Evolutionary conservation across 192 early-diverging fungal genomes (phyloP).

Genomic region (Haplosporangium gracile): DNA sequence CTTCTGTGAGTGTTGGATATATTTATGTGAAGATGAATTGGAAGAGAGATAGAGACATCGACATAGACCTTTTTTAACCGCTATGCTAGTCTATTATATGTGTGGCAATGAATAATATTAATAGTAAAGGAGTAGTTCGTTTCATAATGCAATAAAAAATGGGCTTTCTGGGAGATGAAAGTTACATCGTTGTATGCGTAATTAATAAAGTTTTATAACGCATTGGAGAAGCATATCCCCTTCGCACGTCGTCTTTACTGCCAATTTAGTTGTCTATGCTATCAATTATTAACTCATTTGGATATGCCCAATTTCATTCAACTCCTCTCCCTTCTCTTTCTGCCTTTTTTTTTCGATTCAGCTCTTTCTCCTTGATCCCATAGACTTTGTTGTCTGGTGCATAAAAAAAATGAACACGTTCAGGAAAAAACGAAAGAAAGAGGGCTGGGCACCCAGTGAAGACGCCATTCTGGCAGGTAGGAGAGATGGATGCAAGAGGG

Average conservation of each 20-base stretch:
- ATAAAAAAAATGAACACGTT: neutral
- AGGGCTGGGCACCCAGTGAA: neutral
- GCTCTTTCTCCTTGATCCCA: neutral
- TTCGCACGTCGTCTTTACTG: no score
- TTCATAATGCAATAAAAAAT: no score
- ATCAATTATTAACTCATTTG: no score
- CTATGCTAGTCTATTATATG: no score
- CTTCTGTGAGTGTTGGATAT: conserved; percentile 41
- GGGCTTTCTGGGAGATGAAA: no score
- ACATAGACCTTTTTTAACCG: neutral
- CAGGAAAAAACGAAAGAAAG: neutral
- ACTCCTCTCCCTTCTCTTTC: neutral
- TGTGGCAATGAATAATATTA: no score
- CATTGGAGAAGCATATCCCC: no score
- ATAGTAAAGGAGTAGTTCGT: no score
- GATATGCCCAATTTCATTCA: neutral
- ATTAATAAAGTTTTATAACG: no score
- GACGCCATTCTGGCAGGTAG: neutral
- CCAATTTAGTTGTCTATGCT: no score
- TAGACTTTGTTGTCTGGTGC: neutral
- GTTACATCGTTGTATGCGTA: no score
- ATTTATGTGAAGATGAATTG: neutral
- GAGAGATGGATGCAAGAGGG: no score
- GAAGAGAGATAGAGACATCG: neutral
- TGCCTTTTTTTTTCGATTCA: neutral